A percentile compares a stretch with the other conserved stretches of the same genome.
phyloP scores from a whole-genome alignment of 306 rosid species.

The Trifolium pratense region DNA sequence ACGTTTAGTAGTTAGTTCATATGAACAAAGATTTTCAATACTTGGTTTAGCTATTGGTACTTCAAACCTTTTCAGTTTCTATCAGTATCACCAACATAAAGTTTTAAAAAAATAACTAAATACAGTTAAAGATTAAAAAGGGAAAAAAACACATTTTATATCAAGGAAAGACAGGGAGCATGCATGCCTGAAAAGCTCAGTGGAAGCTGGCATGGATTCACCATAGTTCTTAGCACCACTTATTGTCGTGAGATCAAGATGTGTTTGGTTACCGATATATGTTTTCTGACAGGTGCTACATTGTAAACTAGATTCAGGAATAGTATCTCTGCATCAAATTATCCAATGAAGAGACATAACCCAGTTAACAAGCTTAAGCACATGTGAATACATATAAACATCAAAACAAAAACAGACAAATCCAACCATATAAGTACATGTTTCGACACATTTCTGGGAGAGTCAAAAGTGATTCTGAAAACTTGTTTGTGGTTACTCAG shows the following conservation, averaged over 20 bases:
- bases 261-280: constrained; percentile 64
- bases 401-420: neutral
- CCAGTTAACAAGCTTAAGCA: neutral
- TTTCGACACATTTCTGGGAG: neutral
- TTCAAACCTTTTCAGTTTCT: constrained; percentile 12
- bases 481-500: neutral
- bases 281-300: constrained; percentile 81
- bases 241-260: constrained; percentile 66
- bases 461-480: neutral
- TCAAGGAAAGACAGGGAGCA: constrained; percentile 14
- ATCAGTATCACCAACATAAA: neutral
- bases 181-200: constrained; percentile 82
- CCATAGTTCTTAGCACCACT: constrained; percentile 66
- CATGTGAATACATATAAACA: neutral
- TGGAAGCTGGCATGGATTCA: constrained; percentile 72
- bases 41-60: neutral
- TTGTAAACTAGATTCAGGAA: constrained; percentile 61
- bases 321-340: constrained; percentile 58
- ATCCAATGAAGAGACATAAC: constrained; percentile 37
- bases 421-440: neutral
- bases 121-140: constrained; percentile 7
- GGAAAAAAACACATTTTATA: neutral
- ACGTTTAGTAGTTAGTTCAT: neutral
- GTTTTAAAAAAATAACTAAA: neutral
- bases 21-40: neutral